These are phyloP conservation scores for Sporisorium reilianum DNA, from an alignment of 1,284 basidiomycete genomes.

Conservation along the genomic window DNA sequence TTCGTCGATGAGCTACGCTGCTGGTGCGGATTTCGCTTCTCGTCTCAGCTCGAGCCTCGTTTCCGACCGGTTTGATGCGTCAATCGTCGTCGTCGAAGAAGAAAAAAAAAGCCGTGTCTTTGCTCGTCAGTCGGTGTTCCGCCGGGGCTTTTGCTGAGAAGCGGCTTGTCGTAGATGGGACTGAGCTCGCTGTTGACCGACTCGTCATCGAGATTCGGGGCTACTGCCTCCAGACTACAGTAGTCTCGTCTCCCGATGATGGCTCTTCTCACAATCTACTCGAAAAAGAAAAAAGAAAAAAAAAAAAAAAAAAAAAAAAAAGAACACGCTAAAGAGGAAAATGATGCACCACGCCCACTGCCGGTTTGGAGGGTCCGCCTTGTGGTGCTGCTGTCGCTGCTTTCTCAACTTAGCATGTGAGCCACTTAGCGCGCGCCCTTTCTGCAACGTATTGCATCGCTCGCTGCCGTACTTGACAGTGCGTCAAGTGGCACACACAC, in stretches of 20 bases:
- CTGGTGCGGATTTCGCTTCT: too few species aligned
- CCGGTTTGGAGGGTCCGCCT: not conserved
- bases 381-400: too few species aligned
- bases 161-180: too few species aligned
- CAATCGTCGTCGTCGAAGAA: not conserved
- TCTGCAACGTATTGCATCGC: not conserved
- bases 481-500: not conserved
- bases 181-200: too few species aligned
- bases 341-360: not conserved
- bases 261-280: too few species aligned
- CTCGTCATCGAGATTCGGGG: too few species aligned
- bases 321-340: not conserved
- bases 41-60: too few species aligned
- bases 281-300: too few species aligned
- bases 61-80: not conserved
- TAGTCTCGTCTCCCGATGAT: not conserved
- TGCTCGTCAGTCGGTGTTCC: not conserved
- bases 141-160: not conserved
- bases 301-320: too few species aligned
- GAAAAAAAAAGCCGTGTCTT: not conserved
- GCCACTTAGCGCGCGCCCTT: not conserved
- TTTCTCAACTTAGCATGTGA: not conserved
- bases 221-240: too few species aligned
- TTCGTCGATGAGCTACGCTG: too few species aligned
- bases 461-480: not conserved